Conservation (phyloP, 208 protist genomes). For the Crithidia bombi region DNA sequence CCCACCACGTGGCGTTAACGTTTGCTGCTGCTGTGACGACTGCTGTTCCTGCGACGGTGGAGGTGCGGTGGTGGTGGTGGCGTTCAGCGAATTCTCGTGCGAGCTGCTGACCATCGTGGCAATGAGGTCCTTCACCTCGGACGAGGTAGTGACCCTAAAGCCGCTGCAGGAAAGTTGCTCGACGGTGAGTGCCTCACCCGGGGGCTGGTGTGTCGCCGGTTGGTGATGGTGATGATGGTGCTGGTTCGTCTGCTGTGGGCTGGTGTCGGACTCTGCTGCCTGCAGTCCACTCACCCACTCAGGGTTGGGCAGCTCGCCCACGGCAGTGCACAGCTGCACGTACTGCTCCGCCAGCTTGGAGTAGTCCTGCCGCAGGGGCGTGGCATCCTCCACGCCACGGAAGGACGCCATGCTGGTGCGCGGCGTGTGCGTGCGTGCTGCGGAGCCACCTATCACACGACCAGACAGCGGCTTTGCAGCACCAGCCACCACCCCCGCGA, state of each 20-base stretch:
- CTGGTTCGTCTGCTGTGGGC: neutral
- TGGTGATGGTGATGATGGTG: neutral
- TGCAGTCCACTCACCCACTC: slow-evolving; percentile 57
- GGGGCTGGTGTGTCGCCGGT: neutral
- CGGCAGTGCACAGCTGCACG: slow-evolving; percentile 49
- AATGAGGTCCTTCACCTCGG: slow-evolving; percentile 4
- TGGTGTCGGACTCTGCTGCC: neutral
- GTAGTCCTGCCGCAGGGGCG: slow-evolving; percentile 15
- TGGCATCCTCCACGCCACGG: slow-evolving; percentile 1
- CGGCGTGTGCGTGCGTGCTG: slow-evolving; percentile 19
- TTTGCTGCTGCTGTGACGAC: slow-evolving; percentile 9
- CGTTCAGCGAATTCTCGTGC: neutral
- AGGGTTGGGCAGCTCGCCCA: slow-evolving; percentile 62
- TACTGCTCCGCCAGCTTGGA: slow-evolving; percentile 54
- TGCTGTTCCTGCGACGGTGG: neutral
- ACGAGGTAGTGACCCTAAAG: neutral
- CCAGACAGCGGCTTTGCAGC: slow-evolving; percentile 24
- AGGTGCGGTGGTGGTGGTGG: neutral
- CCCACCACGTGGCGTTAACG: slow-evolving; percentile 4
- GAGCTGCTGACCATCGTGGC: neutral
- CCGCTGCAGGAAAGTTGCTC: slow-evolving; percentile 10
- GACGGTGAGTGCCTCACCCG: neutral
- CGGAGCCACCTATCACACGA: slow-evolving; percentile 2
- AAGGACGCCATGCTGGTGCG: slow-evolving; percentile 1
- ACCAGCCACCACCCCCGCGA: neutral